phyloP scores from a whole-genome alignment of 768 basidiomycete genomes.

The Boletus bicolor region DNA sequence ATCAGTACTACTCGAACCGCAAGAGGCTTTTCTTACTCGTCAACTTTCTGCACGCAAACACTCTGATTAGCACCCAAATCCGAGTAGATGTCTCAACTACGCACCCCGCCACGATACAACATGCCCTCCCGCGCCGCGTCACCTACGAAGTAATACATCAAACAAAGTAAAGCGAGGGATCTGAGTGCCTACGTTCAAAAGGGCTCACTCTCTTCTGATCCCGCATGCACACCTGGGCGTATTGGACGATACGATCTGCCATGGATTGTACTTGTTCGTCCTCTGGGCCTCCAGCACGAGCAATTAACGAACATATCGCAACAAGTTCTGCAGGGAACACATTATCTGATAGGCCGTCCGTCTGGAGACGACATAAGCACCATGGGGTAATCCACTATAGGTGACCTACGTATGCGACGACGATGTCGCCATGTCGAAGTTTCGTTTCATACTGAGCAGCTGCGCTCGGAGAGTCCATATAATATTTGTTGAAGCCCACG shows the following conservation, averaged over 20 bases:
- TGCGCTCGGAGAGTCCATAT: slow-evolving; percentile 38
- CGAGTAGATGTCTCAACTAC: slow-evolving; percentile 31
- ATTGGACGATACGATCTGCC: slow-evolving; percentile 69
- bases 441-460: slow-evolving; percentile 46
- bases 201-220: slow-evolving; percentile 64
- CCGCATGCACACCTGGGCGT: slow-evolving; percentile 67
- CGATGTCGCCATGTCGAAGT: slow-evolving; percentile 51
- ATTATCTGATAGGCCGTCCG: slow-evolving; percentile 55
- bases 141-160: slow-evolving; percentile 34
- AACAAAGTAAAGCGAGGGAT: background rate
- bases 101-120: slow-evolving; percentile 69
- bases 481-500: slow-evolving; percentile 4
- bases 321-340: slow-evolving; percentile 67
- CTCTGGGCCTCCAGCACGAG: slow-evolving; percentile 54
- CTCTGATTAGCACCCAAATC: slow-evolving; percentile 4
- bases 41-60: slow-evolving; percentile 57
- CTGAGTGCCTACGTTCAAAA: slow-evolving; percentile 57
- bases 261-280: slow-evolving; percentile 63
- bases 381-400: background rate
- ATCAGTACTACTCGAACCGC: slow-evolving; percentile 9
- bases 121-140: slow-evolving; percentile 65
- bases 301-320: slow-evolving; percentile 64
- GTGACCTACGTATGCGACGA: slow-evolving; percentile 45
- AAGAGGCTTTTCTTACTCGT: slow-evolving; percentile 56
- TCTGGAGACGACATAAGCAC: slow-evolving; percentile 34